A percentile compares a stretch with the other conserved stretches of the same genome.
These are phyloP conservation scores for Leccinum fallax DNA, from an alignment of 1,284 basidiomycete species.

Conservation along the genomic window DNA sequence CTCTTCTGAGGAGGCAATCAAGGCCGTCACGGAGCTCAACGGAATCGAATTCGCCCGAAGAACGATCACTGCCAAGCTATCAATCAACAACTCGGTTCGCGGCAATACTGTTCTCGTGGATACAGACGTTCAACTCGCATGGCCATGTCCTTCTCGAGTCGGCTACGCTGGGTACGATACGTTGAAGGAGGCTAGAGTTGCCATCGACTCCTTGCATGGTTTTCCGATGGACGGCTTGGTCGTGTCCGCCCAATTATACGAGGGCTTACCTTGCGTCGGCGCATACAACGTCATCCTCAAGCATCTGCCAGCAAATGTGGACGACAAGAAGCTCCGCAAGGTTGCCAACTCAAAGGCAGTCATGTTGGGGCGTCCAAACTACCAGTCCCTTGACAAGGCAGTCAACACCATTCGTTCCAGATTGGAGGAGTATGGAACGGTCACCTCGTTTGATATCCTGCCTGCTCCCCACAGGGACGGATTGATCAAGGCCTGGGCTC, in stretches of 20 bases:
- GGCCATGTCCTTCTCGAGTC: conserved; percentile 52
- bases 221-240: conserved; percentile 40
- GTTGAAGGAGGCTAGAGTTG: conserved; percentile 47
- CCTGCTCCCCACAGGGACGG: conserved; percentile 55
- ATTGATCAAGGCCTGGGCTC: conserved; percentile 52
- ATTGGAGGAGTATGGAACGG: conserved; percentile 43
- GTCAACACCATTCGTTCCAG: conserved; percentile 42
- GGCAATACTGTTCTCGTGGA: conserved; percentile 27
- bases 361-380: conserved; percentile 55
- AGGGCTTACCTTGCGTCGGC: conserved; percentile 58
- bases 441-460: conserved; percentile 47
- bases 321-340: conserved; percentile 42
- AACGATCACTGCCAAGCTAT: conserved; percentile 37
- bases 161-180: conserved; percentile 63
- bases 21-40: conserved; percentile 52
- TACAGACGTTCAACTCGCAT: conserved; percentile 48
- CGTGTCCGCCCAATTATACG: conserved; percentile 49
- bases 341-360: conserved; percentile 51
- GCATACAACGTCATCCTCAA: conserved; percentile 57
- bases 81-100: conserved; percentile 32
- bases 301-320: conserved; percentile 50
- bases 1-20: conserved; percentile 47
- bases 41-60: conserved; percentile 41
- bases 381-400: conserved; percentile 43
- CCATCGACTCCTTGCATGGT: conserved; percentile 43